Conservation (phyloP, 2,329 filamentous ascomycete genomes). For the Juglanconis oblonga region DNA sequence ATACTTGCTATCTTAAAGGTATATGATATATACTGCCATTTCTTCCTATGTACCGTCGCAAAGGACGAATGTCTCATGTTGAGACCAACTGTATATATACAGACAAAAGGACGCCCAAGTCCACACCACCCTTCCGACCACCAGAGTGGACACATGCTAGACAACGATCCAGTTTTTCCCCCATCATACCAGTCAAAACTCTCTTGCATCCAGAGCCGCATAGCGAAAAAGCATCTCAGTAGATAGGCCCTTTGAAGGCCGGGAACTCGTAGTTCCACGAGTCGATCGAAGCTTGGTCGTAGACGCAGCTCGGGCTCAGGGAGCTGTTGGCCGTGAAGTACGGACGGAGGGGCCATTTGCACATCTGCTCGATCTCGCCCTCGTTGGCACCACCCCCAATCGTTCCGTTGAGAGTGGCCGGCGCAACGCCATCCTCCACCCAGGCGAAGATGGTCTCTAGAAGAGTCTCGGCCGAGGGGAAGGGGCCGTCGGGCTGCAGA, state of each 20-base stretch:
- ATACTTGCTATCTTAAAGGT: no score
- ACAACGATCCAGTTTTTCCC: no score
- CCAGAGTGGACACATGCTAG: no score
- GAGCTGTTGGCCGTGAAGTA: not conserved
- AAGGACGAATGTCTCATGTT: no score
- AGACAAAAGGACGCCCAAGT: no score
- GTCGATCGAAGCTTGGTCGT: conserved; percentile 14
- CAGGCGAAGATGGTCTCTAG: conserved; percentile 26
- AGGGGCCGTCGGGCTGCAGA: not conserved
- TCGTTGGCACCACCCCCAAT: conserved; percentile 5
- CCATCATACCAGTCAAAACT: no score
- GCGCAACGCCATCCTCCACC: conserved; percentile 26
- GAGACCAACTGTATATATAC: no score
- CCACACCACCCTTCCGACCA: no score
- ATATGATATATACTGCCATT: no score
- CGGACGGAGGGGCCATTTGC: conserved; percentile 32
- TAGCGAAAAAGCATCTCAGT: not conserved
- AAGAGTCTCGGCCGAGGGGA: not conserved
- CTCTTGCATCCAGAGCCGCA: no score
- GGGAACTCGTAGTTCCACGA: conserved; percentile 10
- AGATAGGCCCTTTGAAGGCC: conserved; percentile 11
- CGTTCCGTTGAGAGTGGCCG: conserved; percentile 23
- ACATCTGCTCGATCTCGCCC: conserved; percentile 34
- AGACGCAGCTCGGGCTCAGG: conserved; percentile 10
- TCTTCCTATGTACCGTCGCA: no score